Conservation (phyloP, 2,329 filamentous ascomycete genomes). For the Cytospora leucostoma region DNA sequence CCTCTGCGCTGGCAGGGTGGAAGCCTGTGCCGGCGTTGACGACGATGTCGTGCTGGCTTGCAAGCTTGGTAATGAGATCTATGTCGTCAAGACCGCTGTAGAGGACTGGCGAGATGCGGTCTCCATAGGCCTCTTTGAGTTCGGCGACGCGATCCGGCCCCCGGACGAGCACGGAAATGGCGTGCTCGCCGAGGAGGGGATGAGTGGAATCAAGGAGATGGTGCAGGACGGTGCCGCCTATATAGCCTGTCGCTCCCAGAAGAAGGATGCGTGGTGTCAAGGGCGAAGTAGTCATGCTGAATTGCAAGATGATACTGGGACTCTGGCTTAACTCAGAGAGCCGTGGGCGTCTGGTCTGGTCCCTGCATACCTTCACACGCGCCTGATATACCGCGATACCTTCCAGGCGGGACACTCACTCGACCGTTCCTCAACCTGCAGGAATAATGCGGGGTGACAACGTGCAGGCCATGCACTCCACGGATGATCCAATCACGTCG, state of each 20-base stretch:
- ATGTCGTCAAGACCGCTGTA: slow-evolving; percentile 33
- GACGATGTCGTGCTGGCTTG: slow-evolving; percentile 39
- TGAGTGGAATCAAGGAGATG: slow-evolving; percentile 30
- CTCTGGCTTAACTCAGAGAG: neutral
- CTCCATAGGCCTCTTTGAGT: slow-evolving; percentile 8
- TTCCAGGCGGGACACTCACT: neutral
- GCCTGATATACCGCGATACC: neutral
- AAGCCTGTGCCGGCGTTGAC: slow-evolving; percentile 46
- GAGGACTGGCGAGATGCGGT: slow-evolving; percentile 32
- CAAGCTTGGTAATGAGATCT: slow-evolving; percentile 28
- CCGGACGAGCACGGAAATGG: slow-evolving; percentile 34
- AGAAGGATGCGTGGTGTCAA: slow-evolving; percentile 30
- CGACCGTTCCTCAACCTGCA: too few relatives aligned
- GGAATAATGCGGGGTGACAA: too few relatives aligned
- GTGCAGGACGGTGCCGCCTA: slow-evolving; percentile 34
- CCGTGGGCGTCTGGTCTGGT: neutral
- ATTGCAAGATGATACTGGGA: neutral
- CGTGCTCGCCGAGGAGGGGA: slow-evolving; percentile 27
- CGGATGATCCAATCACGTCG: neutral
- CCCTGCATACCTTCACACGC: neutral
- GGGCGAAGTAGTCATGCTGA: neutral
- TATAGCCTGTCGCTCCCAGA: slow-evolving; percentile 35
- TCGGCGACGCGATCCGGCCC: slow-evolving; percentile 9
- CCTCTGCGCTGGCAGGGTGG: slow-evolving; percentile 41
- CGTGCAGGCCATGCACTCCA: neutral